Base-by-base conservation (phyloP, 2,329 filamentous ascomycete genomes). In the Metarhizium anisopliae region DNA sequence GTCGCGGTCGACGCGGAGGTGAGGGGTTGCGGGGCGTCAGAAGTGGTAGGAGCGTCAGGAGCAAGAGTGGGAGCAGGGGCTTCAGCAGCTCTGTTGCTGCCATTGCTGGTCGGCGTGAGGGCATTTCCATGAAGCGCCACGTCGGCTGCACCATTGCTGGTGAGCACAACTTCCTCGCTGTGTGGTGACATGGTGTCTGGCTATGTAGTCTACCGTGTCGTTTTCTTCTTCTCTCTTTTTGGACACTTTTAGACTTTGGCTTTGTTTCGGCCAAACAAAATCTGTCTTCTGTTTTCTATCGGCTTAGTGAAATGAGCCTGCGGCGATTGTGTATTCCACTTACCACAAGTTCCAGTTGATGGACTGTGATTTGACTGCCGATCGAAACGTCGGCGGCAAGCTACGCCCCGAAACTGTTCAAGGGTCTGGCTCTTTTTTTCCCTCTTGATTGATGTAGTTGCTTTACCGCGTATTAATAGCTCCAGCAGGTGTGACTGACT, bases 151-250 rank as follows among this genome's bases (percentile, higher is more conserved):
- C 66, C 66, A 45, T 58, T 59, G 60, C 66, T 62, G 53, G 62
- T 63, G 54, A 67, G 60, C 50, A 62, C 60, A 51, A 68, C 58
- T 18, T 51, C 54, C 50, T 72, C 70, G 59, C 68, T 68, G 58
- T 71, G 69, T 55, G 70, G 68, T 49, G 69, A 66, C 70, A 72
- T 72, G 25, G 6, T 40, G 7, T 45, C 3, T 18, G 42, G 38
- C 8, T 11, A 35, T 2, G 32, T 7, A 14, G 13, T 40, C 38
- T 40, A 2, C 13, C 8, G 38, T 5, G 38, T 7, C 1, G 5
- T 40, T 13, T 11, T 3, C 32, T 35, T 40, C 8, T 40, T 5
- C 13, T 40, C 10, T 40, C 8, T 40, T 5, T 16, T 40, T 16
- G 5, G 38, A 11, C 13, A 14, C 10, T 11, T 40, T 35, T 13